Conservation (phyloP, 768 basidiomycete species). For the Mycena olivaceomarginata region DNA sequence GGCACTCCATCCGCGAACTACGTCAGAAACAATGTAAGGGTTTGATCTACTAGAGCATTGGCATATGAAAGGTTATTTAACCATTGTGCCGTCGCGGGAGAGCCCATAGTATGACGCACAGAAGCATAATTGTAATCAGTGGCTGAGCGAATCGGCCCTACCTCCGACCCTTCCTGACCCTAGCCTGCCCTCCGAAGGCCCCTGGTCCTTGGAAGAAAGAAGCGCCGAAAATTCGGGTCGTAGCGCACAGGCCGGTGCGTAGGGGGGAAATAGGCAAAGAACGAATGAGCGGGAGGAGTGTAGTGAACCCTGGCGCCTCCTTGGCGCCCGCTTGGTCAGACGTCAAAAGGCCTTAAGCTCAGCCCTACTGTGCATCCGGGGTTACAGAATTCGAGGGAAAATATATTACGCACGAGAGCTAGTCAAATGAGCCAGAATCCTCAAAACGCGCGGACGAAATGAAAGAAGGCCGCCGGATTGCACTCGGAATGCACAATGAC, state of each 20-base stretch:
- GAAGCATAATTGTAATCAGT: conserved; percentile 15
- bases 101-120: conserved; percentile 10
- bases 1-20: conserved; percentile 6
- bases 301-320: background rate
- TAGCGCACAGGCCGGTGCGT: background rate
- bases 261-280: conserved; percentile 24
- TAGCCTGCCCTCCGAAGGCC: background rate
- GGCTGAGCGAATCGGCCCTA: background rate
- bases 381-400: background rate
- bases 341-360: background rate
- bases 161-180: conserved; percentile 10
- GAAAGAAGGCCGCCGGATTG: conserved; percentile 11
- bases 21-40: conserved; percentile 25
- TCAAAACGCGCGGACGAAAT: background rate
- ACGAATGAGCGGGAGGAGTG: conserved; percentile 31
- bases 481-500: background rate
- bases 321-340: conserved; percentile 10
- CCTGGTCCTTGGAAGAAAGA: conserved; percentile 1
- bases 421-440: conserved; percentile 21
- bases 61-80: conserved; percentile 32
- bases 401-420: conserved; percentile 12
- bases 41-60: conserved; percentile 26
- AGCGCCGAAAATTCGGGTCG: conserved; percentile 20
- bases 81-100: conserved; percentile 31
- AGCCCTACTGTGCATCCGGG: background rate